phyloP scores from a whole-genome alignment of 257 asterid genomes.

The Leonotis leonurus region DNA sequence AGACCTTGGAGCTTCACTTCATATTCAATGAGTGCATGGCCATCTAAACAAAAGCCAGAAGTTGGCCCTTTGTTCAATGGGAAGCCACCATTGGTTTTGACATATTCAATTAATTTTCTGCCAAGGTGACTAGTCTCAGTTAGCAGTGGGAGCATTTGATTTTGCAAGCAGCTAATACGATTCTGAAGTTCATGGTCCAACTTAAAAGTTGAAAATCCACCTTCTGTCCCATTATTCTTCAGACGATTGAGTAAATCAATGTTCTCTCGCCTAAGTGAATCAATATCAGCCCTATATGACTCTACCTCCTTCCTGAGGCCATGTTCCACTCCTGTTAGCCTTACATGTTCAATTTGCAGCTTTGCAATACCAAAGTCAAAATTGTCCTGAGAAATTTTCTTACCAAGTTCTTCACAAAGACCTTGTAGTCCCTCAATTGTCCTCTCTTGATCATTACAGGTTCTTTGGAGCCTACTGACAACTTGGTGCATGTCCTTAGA shows the following conservation, averaged over 20 bases:
- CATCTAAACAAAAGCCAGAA: constrained; percentile 32
- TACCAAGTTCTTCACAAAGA: constrained; percentile 70
- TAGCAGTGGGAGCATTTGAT: constrained; percentile 68
- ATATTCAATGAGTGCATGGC: constrained; percentile 67
- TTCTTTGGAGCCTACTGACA: constrained; percentile 68
- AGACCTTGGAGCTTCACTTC: constrained; percentile 88
- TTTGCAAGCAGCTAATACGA: constrained; percentile 66
- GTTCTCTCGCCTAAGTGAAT: constrained; percentile 83
- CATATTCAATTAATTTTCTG: constrained; percentile 53
- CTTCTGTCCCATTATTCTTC: constrained; percentile 53
- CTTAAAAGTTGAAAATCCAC: constrained; percentile 61
- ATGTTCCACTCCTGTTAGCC: constrained; percentile 83
- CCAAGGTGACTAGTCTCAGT: constrained; percentile 64
- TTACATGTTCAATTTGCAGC: constrained; percentile 67
- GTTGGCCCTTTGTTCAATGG: constrained; percentile 26
- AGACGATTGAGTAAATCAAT: constrained; percentile 74
- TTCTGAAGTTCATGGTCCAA: constrained; percentile 71
- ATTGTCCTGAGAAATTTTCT: constrained; percentile 38
- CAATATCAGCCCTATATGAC: constrained; percentile 54
- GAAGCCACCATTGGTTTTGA: constrained; percentile 37
- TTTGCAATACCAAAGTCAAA: constrained; percentile 51
- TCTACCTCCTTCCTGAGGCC: constrained; percentile 90
- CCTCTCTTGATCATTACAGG: constrained; percentile 83
- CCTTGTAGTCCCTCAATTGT: constrained; percentile 78
- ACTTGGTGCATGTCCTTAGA: constrained; percentile 84